Base-by-base conservation (phyloP, 169 alveolate species). In the Theileria orientalis region DNA sequence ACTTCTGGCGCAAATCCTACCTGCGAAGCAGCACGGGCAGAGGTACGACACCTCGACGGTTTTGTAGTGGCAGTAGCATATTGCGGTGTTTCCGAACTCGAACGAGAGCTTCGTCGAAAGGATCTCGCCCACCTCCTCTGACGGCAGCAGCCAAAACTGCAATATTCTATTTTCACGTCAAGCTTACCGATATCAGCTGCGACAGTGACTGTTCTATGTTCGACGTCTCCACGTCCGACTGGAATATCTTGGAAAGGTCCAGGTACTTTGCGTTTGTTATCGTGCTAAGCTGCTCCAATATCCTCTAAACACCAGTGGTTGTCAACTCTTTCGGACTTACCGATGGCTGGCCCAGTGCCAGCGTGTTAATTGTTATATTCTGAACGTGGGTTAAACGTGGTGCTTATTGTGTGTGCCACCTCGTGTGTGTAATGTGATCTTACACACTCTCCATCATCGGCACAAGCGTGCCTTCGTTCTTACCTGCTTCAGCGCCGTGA, bases 11-110 rank as follows among this genome's bases (percentile, higher is more conserved):
- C 91, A 87, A 35, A 90, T 84, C 54, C 75, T 86, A 59, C 90
- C 92, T 59, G 90, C 90, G 41, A 92, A 90, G 68, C 96, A 92
- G 74, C 95, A 92, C 40, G 96, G 92, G 73, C 96, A 92, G 29
- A 92, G 72, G 78, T 79, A 87, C 27, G 94, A 89, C 37, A 91
- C 85, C 23, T 92, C 96, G n/a, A 92, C 89, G 51, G 92, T 90
- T 19, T 82, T 86, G 57, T 92, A 89, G 60, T 92, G 96, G 71
- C 96, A 92, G 69, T 89, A 86, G 72, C 96, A 92, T 2, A 92
- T 94, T 35, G 92, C 96, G 21, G 90, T 79, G 66, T 92, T 92
- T 29, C 87, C 85, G 57, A 86, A 87, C 33, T 87, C 91, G 71
- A 83, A 89, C 66, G 91, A 83, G 52, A 85, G 83, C 29, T 89